These are phyloP conservation scores for Pharnaceum exiguum DNA, from an alignment of 148 eudicot genomes.

Conservation along the genomic window DNA sequence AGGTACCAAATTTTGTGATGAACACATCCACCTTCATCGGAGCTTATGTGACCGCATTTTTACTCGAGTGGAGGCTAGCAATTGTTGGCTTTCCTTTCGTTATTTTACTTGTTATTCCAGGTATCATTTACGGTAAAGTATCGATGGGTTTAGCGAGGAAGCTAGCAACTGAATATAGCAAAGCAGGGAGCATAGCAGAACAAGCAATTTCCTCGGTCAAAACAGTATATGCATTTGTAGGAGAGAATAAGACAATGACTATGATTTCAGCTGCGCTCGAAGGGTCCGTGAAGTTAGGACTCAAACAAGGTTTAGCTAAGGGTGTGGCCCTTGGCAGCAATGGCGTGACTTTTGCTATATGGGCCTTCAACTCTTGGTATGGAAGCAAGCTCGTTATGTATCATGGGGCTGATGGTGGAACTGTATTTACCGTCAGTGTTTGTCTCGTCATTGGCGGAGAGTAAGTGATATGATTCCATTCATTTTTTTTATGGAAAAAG, in stretches of 20 bases:
- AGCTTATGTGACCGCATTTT: constrained; percentile 16
- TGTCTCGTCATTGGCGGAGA: constrained; percentile 23
- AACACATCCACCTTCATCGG: constrained; percentile 20
- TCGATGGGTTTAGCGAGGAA: constrained; percentile 27
- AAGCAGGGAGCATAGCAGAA: constrained; percentile 31
- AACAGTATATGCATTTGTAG: constrained; percentile 36
- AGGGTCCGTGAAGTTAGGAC: constrained; percentile 27
- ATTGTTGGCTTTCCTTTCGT: constrained; percentile 29
- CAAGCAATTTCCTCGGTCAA: constrained; percentile 29
- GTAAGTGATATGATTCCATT: constrained; percentile 7
- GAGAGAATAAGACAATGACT: constrained; percentile 15
- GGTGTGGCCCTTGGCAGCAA: constrained; percentile 35
- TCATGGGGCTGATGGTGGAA: constrained; percentile 31
- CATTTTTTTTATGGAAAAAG: too few species aligned
- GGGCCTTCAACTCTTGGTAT: constrained; percentile 28
- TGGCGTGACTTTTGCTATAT: constrained; percentile 25
- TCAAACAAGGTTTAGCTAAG: constrained; percentile 32
- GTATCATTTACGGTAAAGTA: constrained; percentile 28
- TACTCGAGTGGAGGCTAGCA: constrained; percentile 33
- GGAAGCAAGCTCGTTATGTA: constrained; percentile 30
- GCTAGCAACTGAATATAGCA: constrained; percentile 23
- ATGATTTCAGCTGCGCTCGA: constrained; percentile 24
- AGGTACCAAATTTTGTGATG: constrained; percentile 35
- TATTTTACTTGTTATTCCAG: constrained; percentile 24
- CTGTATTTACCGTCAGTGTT: constrained; percentile 24